Evolutionary conservation across 352 stramenopile species (phyloP).

Genomic region (Paralagenidium karlingii): DNA sequence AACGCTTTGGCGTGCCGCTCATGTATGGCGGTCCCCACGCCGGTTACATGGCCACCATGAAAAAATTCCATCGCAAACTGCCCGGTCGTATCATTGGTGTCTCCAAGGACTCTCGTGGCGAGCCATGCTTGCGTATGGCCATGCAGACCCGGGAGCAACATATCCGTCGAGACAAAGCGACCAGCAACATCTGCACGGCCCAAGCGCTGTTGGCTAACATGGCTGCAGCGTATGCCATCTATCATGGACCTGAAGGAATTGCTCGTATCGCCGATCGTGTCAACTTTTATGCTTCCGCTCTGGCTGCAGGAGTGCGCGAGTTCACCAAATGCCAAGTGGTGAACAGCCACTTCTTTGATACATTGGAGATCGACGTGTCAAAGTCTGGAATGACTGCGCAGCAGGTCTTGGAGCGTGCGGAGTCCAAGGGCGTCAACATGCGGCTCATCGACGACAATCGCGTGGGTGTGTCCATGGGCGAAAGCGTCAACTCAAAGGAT

Average conservation of each 20-base stretch:
- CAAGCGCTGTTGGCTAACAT: conserved; percentile 99
- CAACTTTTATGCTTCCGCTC: conserved; percentile 86
- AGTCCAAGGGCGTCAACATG: conserved; percentile 74
- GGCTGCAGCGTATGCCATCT: conserved; percentile 95
- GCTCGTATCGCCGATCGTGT: conserved; percentile 87
- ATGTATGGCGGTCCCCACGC: conserved; percentile 98
- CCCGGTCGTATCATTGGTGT: conserved; percentile 98
- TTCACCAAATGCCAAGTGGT: conserved; percentile 42
- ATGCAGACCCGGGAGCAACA: conserved; percentile 99
- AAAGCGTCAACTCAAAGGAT: conserved; percentile 90
- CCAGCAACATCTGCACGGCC: conserved; percentile 98
- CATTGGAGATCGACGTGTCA: conserved; percentile 87
- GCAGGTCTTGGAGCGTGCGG: conserved; percentile 57
- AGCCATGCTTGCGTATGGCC: conserved; percentile 94
- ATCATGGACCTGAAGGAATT: conserved; percentile 97
- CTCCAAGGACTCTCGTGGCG: conserved; percentile 92
- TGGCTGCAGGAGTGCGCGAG: conserved; percentile 84
- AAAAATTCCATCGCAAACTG: conserved; percentile 95
- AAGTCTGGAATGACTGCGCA: conserved; percentile 62
- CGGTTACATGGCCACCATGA: conserved; percentile 94
- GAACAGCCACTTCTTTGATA: conserved; percentile 92
- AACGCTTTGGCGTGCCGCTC: conserved; percentile 99
- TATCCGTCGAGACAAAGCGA: conserved; percentile 98
- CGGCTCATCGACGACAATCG: conserved; percentile 64
- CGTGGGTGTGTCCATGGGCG: conserved; percentile 95